Base-by-base conservation (phyloP, 2,329 filamentous ascomycete genomes). In the Ophiostoma tasmaniense region DNA sequence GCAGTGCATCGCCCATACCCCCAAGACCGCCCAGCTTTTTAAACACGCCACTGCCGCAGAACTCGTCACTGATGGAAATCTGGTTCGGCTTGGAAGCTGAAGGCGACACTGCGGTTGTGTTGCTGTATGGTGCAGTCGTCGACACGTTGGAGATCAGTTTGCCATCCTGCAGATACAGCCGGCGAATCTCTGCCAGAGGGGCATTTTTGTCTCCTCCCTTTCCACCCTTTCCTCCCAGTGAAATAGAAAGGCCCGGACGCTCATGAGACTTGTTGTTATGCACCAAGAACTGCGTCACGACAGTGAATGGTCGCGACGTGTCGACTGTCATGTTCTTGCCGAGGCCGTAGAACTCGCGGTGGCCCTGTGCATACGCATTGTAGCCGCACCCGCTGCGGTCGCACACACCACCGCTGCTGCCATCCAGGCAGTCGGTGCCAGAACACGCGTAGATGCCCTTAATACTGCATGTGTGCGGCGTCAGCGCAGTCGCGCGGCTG, bases 301-400 rank as follows among this genome's bases (percentile, higher is more conserved):
- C 85, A 13, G 78, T 89, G 74, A 89, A 81, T 70, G 82, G 82
- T 73, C 80, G 80, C 66, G 75, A 82, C 64, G 85, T 87, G 76
- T 89, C 83, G 70, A 90, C 80, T 14, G 79, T 86, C 76, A 79
- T 80, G 71, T 55, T 55, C 22, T 55, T 55, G 50, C 50, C 50
- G 14, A 67, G 35, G 10, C 73, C 73, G 67, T 85, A 89, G 80
- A 89, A 90, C 75, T 79, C 78, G 35, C 78, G 79, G 76, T 85
- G 83, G 64, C 86, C 87, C 79, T 86, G 81, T 73, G 86, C 85
- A 83, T 84, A 89, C 22, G 83, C 78, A 81, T 88, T 88, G 81
- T 85, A 88, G 75, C 89, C 87, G 74, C 87, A 90, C 30, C 87
- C 87, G 73, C 86, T 84, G 69, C 84, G 83, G 76, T 89, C 87